Evolutionary conservation across 106 monocot genomes (phyloP).

Genomic region (Iris macrosiphon): DNA sequence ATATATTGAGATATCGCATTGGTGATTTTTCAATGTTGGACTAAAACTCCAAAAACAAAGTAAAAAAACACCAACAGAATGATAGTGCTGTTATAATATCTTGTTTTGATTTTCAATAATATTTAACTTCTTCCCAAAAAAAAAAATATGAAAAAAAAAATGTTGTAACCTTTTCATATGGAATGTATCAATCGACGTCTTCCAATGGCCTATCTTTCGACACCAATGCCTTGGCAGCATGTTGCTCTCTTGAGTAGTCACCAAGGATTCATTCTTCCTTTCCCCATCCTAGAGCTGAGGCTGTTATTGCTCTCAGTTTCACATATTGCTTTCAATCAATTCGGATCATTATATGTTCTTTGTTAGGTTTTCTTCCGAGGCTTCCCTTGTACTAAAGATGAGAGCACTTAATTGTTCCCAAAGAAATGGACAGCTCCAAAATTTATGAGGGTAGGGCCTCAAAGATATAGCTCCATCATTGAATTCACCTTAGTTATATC

Average conservation of each 20-base stretch:
- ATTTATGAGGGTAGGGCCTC: neutral
- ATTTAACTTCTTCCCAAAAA: too few relatives aligned
- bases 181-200: too few relatives aligned
- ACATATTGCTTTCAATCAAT: constrained; percentile 7
- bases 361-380: neutral
- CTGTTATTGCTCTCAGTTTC: constrained; percentile 7
- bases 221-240: neutral
- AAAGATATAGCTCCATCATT: neutral
- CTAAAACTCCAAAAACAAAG: too few relatives aligned
- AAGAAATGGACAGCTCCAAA: neutral
- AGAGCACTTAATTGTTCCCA: neutral
- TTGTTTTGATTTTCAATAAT: too few relatives aligned
- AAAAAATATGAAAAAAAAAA: too few relatives aligned
- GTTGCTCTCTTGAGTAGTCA: constrained; percentile 1
- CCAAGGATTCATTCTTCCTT: constrained; percentile 9
- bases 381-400: neutral
- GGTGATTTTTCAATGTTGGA: too few relatives aligned
- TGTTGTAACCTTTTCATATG: too few relatives aligned
- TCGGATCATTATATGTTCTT: neutral
- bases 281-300: neutral
- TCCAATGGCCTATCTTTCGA: neutral
- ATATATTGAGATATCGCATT: too few relatives aligned
- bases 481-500: neutral
- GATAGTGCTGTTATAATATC: too few relatives aligned
- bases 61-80: too few relatives aligned